Base-by-base conservation (phyloP, 352 stramenopile genomes). In the Globisporangium nunn region DNA sequence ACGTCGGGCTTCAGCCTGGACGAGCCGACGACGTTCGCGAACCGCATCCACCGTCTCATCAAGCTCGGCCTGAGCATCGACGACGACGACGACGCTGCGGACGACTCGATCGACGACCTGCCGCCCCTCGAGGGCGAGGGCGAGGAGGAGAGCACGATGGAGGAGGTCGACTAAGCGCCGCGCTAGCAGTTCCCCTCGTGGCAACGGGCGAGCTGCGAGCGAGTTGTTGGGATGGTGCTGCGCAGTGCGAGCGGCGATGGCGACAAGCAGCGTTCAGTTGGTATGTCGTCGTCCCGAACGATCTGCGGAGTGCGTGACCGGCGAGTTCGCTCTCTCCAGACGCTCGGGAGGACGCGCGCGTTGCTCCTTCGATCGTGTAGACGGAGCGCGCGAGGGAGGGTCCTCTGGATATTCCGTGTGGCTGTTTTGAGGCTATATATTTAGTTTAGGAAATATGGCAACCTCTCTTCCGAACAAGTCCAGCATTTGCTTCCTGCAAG, bases 1-100 rank as follows among this genome's bases (percentile, higher is more conserved):
- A 99, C 97, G 6, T 98, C 91, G 59, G 97, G 97, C 61, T 99
- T 99, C 86, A 98, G 88, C 60, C 83, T 99, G 47, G 97, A 99
- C 59, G 97, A 99, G 73, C 97, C 97, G 47, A 96, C 91, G 56
- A 99, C 96, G 45, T 99, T 99, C 72, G 96, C 97, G 50, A 98
- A 96, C 73, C 95, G 97, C 72, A 99, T 99, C 79, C 96, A 99
- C 85, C 94, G 96, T 73, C 87, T 99, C 52, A 98, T 99, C 68
- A 99, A 99, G 85, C 84, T 99, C 50, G 97, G 97, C 54, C 76
- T 99, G 63, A 98, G 85, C 70, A 98, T 99, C 63, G 97, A 99
- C 68, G 96, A 99, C 67, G 97, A 98, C 59, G 96, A 98, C 68
- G 94, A 96, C n/a, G 93, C 74, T 31, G 88, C 80, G 15, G 93